phyloP scores from a whole-genome alignment of 768 basidiomycete genomes.

The Tubosaeta brunneosetosa region DNA sequence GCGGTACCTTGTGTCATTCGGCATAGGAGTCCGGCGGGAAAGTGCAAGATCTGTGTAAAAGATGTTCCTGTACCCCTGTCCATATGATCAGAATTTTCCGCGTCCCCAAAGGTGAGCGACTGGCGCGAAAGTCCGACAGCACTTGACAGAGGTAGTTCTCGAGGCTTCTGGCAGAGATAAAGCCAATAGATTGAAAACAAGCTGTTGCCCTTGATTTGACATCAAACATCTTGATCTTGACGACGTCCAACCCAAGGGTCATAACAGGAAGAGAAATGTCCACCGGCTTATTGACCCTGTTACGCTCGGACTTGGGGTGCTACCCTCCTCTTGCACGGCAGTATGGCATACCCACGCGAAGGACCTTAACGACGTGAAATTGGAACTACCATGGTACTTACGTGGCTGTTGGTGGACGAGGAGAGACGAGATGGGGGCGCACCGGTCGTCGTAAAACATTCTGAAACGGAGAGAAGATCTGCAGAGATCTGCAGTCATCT shows the following conservation, averaged over 20 bases:
- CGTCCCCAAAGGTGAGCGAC: background rate
- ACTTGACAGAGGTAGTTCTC: constrained; percentile 8
- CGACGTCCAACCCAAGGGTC: constrained; percentile 7
- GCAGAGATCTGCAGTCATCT: constrained; percentile 16
- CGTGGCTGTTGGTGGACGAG: constrained; percentile 2
- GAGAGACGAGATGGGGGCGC: constrained; percentile 18
- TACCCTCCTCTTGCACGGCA: background rate
- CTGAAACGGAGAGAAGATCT: constrained; percentile 24
- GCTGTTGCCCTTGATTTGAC: background rate
- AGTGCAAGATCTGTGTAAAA: background rate
- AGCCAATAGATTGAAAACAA: constrained; percentile 4
- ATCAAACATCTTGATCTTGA: background rate
- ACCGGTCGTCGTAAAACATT: constrained; percentile 9
- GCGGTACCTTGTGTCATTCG: background rate
- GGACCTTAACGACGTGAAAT: constrained; percentile 6
- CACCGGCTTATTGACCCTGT: constrained; percentile 3
- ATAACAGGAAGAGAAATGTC: constrained; percentile 1
- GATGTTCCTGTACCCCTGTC: background rate
- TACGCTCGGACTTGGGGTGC: background rate
- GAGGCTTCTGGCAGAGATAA: constrained; percentile 8
- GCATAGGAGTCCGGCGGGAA: background rate
- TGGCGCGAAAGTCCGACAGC: constrained; percentile 6
- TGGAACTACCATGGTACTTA: constrained; percentile 1
- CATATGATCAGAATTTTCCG: background rate
- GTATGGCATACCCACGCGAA: constrained; percentile 5